These are phyloP conservation scores for Colletotrichum gigasporum DNA, from an alignment of 2,329 filamentous ascomycete species.

Conservation along the genomic window DNA sequence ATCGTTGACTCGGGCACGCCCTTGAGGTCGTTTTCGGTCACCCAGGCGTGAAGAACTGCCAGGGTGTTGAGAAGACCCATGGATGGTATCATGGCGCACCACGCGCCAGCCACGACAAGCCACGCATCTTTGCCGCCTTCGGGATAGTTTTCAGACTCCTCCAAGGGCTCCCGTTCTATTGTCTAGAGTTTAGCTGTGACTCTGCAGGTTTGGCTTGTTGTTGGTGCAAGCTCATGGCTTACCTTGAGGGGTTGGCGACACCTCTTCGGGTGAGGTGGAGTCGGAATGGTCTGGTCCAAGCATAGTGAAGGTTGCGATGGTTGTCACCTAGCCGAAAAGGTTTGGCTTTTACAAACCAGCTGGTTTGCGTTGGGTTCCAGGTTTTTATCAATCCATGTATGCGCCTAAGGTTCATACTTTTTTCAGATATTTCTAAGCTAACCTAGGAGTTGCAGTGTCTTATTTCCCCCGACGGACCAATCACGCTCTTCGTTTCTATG, in stretches of 20 bases:
- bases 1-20: constrained; percentile 66
- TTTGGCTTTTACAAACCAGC: background rate
- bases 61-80: constrained; percentile 75
- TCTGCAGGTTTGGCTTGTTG: background rate
- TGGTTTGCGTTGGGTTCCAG: background rate
- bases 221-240: no score
- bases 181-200: background rate
- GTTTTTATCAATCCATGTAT: background rate
- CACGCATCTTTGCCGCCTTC: constrained; percentile 76
- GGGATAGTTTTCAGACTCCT: constrained; percentile 57
- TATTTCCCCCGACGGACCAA: background rate
- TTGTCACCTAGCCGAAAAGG: background rate
- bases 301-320: background rate
- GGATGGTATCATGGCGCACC: constrained; percentile 70
- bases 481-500: background rate
- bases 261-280: no score
- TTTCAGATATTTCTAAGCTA: background rate
- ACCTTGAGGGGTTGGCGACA: no score
- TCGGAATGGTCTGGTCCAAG: no score
- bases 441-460: background rate
- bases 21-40: constrained; percentile 70
- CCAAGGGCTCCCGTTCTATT: background rate
- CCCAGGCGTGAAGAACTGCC: constrained; percentile 73
- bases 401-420: background rate
- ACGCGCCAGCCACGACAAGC: constrained; percentile 77